A percentile compares a stretch with the other conserved stretches of the same genome.
These are phyloP conservation scores for Lagerstroemia speciosa DNA, from an alignment of 345 rosid species.

Conservation along the genomic window DNA sequence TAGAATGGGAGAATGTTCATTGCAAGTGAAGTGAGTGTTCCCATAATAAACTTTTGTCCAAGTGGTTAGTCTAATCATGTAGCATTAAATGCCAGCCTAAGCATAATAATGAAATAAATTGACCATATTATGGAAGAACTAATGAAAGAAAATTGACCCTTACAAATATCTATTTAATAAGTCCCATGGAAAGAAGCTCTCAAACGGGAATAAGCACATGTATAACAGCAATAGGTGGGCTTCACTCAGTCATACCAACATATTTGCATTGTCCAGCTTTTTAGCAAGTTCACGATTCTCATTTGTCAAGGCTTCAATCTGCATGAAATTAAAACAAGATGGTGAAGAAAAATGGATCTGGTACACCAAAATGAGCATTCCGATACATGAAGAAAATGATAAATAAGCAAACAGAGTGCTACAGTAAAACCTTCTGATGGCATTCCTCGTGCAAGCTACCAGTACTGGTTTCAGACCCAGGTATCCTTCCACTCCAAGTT, in stretches of 20 bases:
- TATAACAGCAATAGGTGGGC: not conserved
- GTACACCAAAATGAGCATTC: no score
- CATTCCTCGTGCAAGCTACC: constrained; percentile 36
- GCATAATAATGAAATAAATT: no score
- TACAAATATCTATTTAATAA: no score
- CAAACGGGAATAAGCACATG: not conserved
- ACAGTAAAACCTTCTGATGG: constrained; percentile 34
- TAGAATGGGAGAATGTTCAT: not conserved
- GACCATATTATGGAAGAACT: no score
- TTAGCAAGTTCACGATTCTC: constrained; percentile 23
- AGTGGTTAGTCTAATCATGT: not conserved
- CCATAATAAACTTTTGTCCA: not conserved
- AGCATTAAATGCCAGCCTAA: not conserved
- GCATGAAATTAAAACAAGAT: not conserved
- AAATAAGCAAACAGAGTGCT: no score
- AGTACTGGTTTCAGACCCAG: constrained; percentile 16
- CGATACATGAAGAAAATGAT: not conserved
- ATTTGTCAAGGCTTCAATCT: constrained; percentile 24
- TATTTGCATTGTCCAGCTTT: constrained; percentile 23
- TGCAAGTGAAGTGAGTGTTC: not conserved
- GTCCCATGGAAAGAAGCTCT: not conserved
- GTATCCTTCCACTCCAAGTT: constrained; percentile 5
- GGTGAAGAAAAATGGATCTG: no score
- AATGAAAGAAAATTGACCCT: no score
- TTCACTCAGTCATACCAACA: not conserved